Evolutionary conservation across 495 filamentous ascomycete species (phyloP), one percentile per base, ranked within the genome.

Genomic region (Amniculicola lignicola): DNA sequence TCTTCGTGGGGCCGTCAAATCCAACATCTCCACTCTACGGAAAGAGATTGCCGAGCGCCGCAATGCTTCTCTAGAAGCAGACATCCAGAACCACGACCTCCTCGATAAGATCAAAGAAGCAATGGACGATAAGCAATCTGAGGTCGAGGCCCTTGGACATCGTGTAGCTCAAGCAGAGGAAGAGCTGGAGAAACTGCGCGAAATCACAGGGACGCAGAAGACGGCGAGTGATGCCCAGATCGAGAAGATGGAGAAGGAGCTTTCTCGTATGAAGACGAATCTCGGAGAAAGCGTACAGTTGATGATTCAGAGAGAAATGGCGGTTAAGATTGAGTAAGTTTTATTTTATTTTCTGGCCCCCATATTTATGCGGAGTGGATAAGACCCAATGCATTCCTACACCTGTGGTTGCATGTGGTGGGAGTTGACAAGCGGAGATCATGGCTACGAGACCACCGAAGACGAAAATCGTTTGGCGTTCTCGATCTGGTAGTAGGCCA

Each of bases 201-300:
- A 98, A 74, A 82, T 88, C 35, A 90, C 86, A 12, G 84, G 79
- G 14, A 88, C 89, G 25, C 89, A 96, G 71, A 91, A 93, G 69
- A 78, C 91, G 61, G 84, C 83, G 10, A 86, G 81, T 3, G 93
- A 96, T 69, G 82, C 90, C 14, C 91, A 96, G 69, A 95, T 96
- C 64, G 93, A 98, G 73, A 89, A 90, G 76, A 90, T 96, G 86
- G 93, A 97, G 74, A 95, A 95, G 68, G 92, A 98, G 70, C 74
- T 98, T 23, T 87, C 88, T 36, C 90, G 89, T 75, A 95, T 96
- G 89, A 79, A 90, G 51, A 79, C 83, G 2, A 83, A 85, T 21
- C 76, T 96, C 44, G 84, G 78, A n/a, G 92, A 96, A 68, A 88
- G 82, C 36, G 87, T 96, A 51, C 89, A 96, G 71, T 69, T 94